These are phyloP conservation scores for Daldinia bambusicola DNA, from an alignment of 495 filamentous ascomycete species.

Conservation along the genomic window DNA sequence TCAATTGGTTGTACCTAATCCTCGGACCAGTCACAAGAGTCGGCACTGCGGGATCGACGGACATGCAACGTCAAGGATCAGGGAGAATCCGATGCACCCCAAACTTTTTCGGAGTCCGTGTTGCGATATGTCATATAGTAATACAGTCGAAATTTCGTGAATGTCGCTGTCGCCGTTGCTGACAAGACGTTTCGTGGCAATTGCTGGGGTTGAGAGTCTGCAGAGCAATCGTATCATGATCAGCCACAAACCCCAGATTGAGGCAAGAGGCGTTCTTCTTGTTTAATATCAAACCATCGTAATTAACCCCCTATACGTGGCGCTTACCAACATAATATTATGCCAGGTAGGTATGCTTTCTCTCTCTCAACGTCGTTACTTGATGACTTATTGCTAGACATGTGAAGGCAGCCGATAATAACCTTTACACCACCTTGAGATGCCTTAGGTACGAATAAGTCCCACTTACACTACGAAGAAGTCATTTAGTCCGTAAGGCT, in stretches of 20 bases:
- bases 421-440: neutral
- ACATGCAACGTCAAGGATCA: conserved; percentile 45
- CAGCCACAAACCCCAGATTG: neutral
- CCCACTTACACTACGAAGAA: neutral
- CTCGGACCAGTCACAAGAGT: conserved; percentile 27
- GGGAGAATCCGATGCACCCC: conserved; percentile 37
- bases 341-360: neutral
- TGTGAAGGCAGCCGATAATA: conserved; percentile 13
- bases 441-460: neutral
- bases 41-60: conserved; percentile 44
- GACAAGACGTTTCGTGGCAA: conserved; percentile 27
- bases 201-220: neutral
- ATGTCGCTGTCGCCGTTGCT: conserved; percentile 27
- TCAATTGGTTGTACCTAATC: conserved; percentile 35
- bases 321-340: neutral
- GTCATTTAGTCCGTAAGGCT: neutral
- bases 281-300: neutral
- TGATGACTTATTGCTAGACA: neutral
- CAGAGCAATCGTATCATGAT: neutral
- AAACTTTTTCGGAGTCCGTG: conserved; percentile 38
- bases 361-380: conserved; percentile 2
- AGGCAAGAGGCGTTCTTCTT: neutral
- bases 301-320: neutral
- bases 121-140: conserved; percentile 23
- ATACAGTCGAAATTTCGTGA: conserved; percentile 30